A percentile compares a stretch with the other conserved stretches of the same genome.
Conservation (phyloP, 2,329 filamentous ascomycete genomes). For the Aspergillus proliferans region DNA sequence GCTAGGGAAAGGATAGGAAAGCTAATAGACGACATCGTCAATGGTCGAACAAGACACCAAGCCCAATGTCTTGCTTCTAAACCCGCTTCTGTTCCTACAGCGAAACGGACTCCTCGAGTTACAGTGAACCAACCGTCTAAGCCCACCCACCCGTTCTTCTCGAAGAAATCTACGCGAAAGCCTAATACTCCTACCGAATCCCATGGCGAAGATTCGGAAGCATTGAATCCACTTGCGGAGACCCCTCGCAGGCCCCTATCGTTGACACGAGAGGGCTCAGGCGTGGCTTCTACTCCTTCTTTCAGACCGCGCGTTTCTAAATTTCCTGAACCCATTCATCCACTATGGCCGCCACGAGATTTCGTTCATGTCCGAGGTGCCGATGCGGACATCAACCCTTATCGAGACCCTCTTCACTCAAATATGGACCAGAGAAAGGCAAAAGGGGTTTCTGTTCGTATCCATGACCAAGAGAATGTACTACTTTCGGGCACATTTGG, state of each 20-base stretch:
- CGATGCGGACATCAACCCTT: not conserved
- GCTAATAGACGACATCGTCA: constrained; percentile 59
- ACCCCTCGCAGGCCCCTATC: not conserved
- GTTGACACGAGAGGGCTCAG: not conserved
- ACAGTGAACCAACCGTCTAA: constrained; percentile 31
- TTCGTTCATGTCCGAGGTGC: constrained; percentile 48
- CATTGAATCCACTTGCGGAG: not conserved
- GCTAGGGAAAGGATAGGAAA: constrained; percentile 48
- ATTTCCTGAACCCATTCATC: constrained; percentile 26
- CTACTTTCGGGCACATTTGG: constrained; percentile 15
- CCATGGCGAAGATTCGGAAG: not conserved
- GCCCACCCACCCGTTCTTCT: constrained; percentile 63
- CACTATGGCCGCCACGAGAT: constrained; percentile 35
- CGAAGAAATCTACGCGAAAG: constrained; percentile 45
- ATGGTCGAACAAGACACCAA: constrained; percentile 27
- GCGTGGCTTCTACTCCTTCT: constrained; percentile 6
- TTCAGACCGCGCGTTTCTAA: constrained; percentile 19
- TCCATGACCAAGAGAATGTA: constrained; percentile 30
- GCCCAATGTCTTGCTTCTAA: constrained; percentile 5
- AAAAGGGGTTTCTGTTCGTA: constrained; percentile 26
- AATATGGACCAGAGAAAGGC: constrained; percentile 30
- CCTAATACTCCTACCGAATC: not conserved
- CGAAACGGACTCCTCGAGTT: not conserved
- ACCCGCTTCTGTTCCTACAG: constrained; percentile 14
- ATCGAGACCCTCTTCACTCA: not conserved